Evolutionary conservation across 2,329 filamentous ascomycete species (phyloP).

Genomic region (Talaromyces sp.): DNA sequence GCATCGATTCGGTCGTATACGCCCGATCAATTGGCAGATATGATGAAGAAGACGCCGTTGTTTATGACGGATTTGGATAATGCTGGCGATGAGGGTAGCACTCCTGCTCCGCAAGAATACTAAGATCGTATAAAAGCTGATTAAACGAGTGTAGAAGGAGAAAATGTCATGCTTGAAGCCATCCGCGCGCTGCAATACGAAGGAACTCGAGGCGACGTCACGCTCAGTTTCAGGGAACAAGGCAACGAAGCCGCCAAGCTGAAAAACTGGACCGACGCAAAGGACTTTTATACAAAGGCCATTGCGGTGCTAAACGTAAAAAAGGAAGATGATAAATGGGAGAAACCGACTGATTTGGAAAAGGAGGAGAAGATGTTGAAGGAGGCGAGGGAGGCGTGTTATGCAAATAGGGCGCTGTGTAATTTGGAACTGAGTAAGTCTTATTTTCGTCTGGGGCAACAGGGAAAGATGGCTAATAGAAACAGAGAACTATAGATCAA

Average conservation of each 20-base stretch:
- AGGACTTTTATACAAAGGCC: conserved; percentile 90
- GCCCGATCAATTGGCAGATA: conserved; percentile 58
- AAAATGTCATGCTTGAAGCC: conserved; percentile 81
- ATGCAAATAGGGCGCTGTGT: conserved; percentile 85
- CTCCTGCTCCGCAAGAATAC: not conserved
- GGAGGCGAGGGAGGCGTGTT: conserved; percentile 68
- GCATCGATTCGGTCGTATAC: conserved; percentile 55
- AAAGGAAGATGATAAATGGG: conserved; percentile 55
- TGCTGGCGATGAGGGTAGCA: conserved; percentile 52
- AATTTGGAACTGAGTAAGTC: conserved; percentile 72
- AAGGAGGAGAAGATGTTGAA: conserved; percentile 62
- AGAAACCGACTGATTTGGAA: conserved; percentile 51
- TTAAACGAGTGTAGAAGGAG: conserved; percentile 47
- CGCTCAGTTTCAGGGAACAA: conserved; percentile 79
- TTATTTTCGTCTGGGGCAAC: conserved; percentile 19
- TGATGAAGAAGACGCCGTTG: conserved; percentile 71
- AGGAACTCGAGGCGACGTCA: conserved; percentile 80
- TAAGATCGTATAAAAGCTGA: not conserved
- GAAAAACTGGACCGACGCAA: conserved; percentile 74
- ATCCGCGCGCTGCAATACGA: conserved; percentile 89
- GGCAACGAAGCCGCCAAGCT: conserved; percentile 83
- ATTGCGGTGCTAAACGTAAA: conserved; percentile 61
- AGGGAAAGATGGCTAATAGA: not conserved
- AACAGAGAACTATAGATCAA: conserved; percentile 79
- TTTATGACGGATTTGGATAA: conserved; percentile 91